Evolutionary conservation across 352 stramenopile genomes (phyloP), one percentile per base, ranked within the genome.

Genomic region (Phytopythium boreale): DNA sequence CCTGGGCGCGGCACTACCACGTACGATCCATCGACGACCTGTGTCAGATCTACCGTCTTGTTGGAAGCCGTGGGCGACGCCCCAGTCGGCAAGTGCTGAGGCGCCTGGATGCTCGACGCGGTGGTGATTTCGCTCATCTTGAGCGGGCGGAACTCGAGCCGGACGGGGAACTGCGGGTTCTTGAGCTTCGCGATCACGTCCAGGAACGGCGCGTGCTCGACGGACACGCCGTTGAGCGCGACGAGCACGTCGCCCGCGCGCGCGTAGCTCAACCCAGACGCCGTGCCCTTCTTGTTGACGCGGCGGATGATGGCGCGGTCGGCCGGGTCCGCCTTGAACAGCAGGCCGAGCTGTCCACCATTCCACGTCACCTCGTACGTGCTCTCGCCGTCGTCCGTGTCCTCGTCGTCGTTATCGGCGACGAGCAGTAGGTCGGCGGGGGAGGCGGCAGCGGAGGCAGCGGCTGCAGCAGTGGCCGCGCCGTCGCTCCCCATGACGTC

Each of bases 171-270:
- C 26, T 70, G 66, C 20, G 83, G 82, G 29, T 69, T 65, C 53
- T 87, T 87, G 53, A 94, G 63, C 57, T 70, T 64, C 59, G 88
- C 82, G 31, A 94, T 87, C 39, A 94, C 75, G 26, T 84, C 77
- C 27, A 82, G 71, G 66, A 90, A 94, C 2, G 75, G 71, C 36
- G 74, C 75, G 12, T 64, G 72, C 2, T 67, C 72, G 22, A 93
- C 78, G 19, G 73, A 78, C 7, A 75, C 62, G 26, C 80, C 79
- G 52, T 95, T 91, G 0, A 95, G 57, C 8, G 80, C 84, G 5
- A 92, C 56, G 12, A 95, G 67, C n/a, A 90, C 79, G 61, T 95
- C 87, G n/a, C 87, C 84, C 0, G 76, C 80, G 29, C 84, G 80
- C 22, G 86, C 83, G 29, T 82, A 80, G 41, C 88, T 75, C 27